Conservation (phyloP, 1,139 yeast species). For the Scheffersomyces titani region DNA sequence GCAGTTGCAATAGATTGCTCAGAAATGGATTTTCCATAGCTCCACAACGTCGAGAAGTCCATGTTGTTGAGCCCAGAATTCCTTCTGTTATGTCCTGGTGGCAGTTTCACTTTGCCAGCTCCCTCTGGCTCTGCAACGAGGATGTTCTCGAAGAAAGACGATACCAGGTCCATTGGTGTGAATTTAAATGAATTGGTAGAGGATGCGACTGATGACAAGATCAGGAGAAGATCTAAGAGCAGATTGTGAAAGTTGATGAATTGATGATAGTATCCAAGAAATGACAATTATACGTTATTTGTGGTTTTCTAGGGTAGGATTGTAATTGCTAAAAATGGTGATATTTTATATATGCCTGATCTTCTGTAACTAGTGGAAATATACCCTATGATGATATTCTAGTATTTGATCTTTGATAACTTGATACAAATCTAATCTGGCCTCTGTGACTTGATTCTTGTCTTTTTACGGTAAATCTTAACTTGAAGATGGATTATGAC, state of each 20-base stretch:
- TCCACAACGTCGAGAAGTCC: conserved; percentile 13
- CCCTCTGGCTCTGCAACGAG: conserved; percentile 15
- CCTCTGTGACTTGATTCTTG: background rate
- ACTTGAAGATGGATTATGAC: background rate
- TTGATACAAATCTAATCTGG: background rate
- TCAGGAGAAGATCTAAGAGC: background rate
- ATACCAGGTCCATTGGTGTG: conserved; percentile 20
- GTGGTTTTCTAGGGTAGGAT: background rate
- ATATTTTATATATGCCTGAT: background rate
- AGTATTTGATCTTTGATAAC: background rate
- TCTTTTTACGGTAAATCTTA: background rate
- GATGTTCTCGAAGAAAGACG: conserved; percentile 22
- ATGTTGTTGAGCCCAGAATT: conserved; percentile 1
- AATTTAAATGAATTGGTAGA: background rate
- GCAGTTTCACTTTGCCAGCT: background rate
- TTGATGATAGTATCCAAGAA: background rate
- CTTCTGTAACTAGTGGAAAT: background rate
- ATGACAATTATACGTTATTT: background rate
- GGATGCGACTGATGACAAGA: background rate
- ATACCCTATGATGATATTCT: background rate
- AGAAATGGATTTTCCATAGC: conserved; percentile 4
- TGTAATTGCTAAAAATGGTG: background rate
- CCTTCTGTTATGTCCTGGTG: background rate
- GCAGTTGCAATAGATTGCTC: background rate
- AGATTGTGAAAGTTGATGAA: background rate